phyloP scores from a whole-genome alignment of 176 grass and related monocot genomes.

The Carex parvula region DNA sequence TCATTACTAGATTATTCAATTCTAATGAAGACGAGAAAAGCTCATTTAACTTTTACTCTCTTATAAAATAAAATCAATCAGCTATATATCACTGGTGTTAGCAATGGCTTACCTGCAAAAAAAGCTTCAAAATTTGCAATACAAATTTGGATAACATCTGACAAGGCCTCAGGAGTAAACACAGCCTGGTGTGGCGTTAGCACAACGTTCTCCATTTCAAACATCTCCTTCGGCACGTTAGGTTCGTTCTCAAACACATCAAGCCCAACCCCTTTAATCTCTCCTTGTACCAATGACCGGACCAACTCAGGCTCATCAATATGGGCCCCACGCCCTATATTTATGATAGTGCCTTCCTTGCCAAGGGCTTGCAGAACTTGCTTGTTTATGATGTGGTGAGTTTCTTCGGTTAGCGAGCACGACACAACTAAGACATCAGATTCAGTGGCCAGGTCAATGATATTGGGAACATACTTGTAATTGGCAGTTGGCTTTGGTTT shows the following conservation, averaged over 20 bases:
- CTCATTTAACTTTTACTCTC: not conserved
- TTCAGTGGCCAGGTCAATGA: conserved; percentile 21
- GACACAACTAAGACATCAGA: conserved; percentile 37
- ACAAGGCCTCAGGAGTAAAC: conserved; percentile 16
- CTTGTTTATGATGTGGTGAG: conserved; percentile 34
- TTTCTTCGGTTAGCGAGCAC: conserved; percentile 33
- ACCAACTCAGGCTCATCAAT: conserved; percentile 41
- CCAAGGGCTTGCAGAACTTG: conserved; percentile 42
- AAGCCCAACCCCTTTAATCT: conserved; percentile 37
- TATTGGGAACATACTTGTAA: conserved; percentile 23
- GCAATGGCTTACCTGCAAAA: conserved; percentile 35
- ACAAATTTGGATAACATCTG: not conserved
- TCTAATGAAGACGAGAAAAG: not conserved
- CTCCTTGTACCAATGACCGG: conserved; percentile 12
- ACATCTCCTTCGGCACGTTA: conserved; percentile 26
- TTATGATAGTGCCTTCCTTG: conserved; percentile 35
- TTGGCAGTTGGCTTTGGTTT: not conserved
- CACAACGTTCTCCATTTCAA: conserved; percentile 55
- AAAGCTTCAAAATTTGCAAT: conserved; percentile 49
- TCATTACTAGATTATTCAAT: not conserved
- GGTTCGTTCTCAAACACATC: conserved; percentile 59
- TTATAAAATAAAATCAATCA: not conserved
- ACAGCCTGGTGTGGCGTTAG: conserved; percentile 28
- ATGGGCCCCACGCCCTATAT: conserved; percentile 39
- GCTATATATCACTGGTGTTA: conserved; percentile 13